Evolutionary conservation across 2,329 filamentous ascomycete species (phyloP).

Genomic region (Capronia coronata): DNA sequence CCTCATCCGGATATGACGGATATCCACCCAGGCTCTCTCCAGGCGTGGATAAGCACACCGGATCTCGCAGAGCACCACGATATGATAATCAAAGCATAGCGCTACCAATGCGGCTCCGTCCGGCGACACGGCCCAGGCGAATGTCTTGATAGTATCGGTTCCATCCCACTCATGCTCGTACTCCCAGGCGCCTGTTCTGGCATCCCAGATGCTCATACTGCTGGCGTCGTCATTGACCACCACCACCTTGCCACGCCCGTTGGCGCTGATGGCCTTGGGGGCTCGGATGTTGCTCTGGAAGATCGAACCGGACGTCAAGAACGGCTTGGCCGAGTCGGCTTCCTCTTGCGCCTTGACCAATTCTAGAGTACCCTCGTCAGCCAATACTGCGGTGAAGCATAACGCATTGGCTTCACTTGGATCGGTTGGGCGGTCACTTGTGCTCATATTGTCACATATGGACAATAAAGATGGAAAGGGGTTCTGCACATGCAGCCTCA

Average conservation of each 20-base stretch:
- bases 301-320: constrained; percentile 10
- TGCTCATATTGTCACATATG: constrained; percentile 26
- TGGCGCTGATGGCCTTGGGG: constrained; percentile 17
- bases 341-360: constrained; percentile 22
- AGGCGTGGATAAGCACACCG: constrained; percentile 87
- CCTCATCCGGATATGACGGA: constrained; percentile 73
- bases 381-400: constrained; percentile 17
- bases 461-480: constrained; percentile 13
- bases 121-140: constrained; percentile 90
- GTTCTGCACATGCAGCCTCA: constrained; percentile 17
- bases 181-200: constrained; percentile 71
- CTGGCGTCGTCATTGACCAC: constrained; percentile 68
- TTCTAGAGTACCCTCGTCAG: constrained; percentile 18
- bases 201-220: constrained; percentile 84
- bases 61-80: constrained; percentile 76
- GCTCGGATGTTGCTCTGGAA: constrained; percentile 16
- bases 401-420: constrained; percentile 9
- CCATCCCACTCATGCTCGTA: constrained; percentile 68
- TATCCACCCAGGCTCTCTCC: constrained; percentile 79
- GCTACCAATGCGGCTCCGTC: constrained; percentile 83
- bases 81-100: constrained; percentile 83
- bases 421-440: constrained; percentile 12
- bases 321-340: constrained; percentile 20
- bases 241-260: constrained; percentile 63
- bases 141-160: constrained; percentile 70